These are phyloP conservation scores for Malbranchea cinnamomea DNA, from an alignment of 2,329 filamentous ascomycete genomes.

Conservation along the genomic window DNA sequence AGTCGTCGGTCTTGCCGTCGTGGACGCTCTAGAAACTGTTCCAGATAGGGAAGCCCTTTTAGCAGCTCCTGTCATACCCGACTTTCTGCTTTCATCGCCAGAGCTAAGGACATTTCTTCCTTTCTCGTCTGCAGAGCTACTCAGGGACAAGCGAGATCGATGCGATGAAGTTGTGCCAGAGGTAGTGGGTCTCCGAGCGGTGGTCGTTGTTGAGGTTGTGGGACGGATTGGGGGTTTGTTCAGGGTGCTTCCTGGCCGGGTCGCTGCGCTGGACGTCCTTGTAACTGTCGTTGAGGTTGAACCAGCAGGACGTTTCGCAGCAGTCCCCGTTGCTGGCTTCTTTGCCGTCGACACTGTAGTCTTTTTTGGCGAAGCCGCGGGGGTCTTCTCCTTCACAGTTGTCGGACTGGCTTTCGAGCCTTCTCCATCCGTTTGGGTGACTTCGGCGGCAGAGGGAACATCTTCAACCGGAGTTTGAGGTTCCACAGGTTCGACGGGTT, in stretches of 20 bases:
- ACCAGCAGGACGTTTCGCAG: slow-evolving; percentile 20
- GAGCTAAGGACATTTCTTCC: slow-evolving; percentile 27
- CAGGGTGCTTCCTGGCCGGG: slow-evolving; percentile 22
- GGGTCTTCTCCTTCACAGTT: slow-evolving; percentile 19
- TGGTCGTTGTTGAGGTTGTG: slow-evolving; percentile 11
- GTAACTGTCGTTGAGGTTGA: slow-evolving; percentile 15
- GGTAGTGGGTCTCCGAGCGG: slow-evolving; percentile 21
- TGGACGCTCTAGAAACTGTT: slow-evolving; percentile 21
- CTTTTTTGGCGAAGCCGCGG: slow-evolving; percentile 18
- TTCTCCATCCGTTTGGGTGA: slow-evolving; percentile 11
- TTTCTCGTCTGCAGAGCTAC: slow-evolving; percentile 31
- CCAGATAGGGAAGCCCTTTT: slow-evolving; percentile 32
- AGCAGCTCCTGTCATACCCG: slow-evolving; percentile 26
- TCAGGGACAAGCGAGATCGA: slow-evolving; percentile 26
- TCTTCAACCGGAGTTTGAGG: slow-evolving; percentile 1
- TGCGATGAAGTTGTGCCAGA: slow-evolving; percentile 24
- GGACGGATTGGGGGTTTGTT: slow-evolving; percentile 32
- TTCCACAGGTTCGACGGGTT: background rate
- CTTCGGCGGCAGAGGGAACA: background rate
- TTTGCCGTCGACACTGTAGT: slow-evolving; percentile 17
- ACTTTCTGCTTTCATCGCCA: slow-evolving; percentile 27
- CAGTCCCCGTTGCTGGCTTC: slow-evolving; percentile 20
- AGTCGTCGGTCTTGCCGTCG: slow-evolving; percentile 19
- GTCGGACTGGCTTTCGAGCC: slow-evolving; percentile 23
- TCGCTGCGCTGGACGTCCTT: slow-evolving; percentile 14